phyloP scores from a whole-genome alignment of 495 filamentous ascomycete species.

The Physcia stellaris region DNA sequence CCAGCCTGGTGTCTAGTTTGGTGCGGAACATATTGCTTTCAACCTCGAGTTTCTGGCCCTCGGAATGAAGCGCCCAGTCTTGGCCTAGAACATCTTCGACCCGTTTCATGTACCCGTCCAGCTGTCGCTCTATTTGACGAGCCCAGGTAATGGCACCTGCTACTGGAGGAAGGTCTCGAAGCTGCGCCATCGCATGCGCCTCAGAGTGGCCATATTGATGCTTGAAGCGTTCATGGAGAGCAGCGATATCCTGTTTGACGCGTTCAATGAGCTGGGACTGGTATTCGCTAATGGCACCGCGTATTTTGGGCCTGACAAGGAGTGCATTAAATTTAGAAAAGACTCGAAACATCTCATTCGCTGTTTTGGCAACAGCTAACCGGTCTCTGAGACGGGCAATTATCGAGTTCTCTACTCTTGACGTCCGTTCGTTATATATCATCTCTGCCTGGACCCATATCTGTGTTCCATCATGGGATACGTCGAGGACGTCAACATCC shows the following conservation, averaged over 20 bases:
- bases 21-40: slow-evolving; percentile 87
- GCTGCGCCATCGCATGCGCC: slow-evolving; percentile 91
- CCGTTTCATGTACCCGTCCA: slow-evolving; percentile 92
- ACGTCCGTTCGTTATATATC: slow-evolving; percentile 90
- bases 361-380: slow-evolving; percentile 84
- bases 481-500: slow-evolving; percentile 90
- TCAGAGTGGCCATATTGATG: slow-evolving; percentile 97
- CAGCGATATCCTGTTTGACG: slow-evolving; percentile 86
- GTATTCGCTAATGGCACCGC: slow-evolving; percentile 93
- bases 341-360: slow-evolving; percentile 98
- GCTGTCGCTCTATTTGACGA: slow-evolving; percentile 87
- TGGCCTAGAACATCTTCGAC: slow-evolving; percentile 89
- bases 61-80: slow-evolving; percentile 85
- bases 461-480: slow-evolving; percentile 73
- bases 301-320: slow-evolving; percentile 93
- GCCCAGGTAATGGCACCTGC: slow-evolving; percentile 96
- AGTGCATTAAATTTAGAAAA: slow-evolving; percentile 99
- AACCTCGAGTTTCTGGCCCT: slow-evolving; percentile 82
- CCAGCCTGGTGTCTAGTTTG: slow-evolving; percentile 83
- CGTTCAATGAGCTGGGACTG: slow-evolving; percentile 94
- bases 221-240: slow-evolving; percentile 92
- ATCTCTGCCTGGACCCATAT: slow-evolving; percentile 87
- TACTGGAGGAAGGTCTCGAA: slow-evolving; percentile 88
- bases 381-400: slow-evolving; percentile 89
- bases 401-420: slow-evolving; percentile 95